Base-by-base conservation (phyloP, 1,139 yeast genomes). In the Zygosaccharomyces sapae region DNA sequence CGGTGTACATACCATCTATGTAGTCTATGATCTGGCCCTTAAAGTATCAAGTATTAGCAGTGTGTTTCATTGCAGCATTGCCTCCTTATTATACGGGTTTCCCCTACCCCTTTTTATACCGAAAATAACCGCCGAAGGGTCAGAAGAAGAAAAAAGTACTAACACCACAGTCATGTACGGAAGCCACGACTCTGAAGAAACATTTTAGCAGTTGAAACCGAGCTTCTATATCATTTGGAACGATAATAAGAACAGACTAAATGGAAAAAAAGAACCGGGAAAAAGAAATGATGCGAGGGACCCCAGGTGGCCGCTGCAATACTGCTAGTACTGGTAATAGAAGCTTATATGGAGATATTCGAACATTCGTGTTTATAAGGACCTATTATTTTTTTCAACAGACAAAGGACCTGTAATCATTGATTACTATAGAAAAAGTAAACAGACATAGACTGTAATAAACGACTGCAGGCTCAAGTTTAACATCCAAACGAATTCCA, bases 211-310 rank as follows among this genome's bases (percentile, higher is more conserved):
- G n/a, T 5, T 27, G n/a, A 9, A 27, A 5, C 12, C 31, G n/a
- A 9, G 31, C 12, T 9, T 9, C 5, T 10, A 27, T 27, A 10
- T 10, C 12, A 5, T 6, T 27, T 16, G 16, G 16, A 16, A 16
- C 16, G 16, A 16, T 16, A 16, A 9, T 27, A 27, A 10, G 31
- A 27, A 27, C 9, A 12, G 31, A 2, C 12, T 6, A 24, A 7
- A 27, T 10, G 12, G 31, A 12, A 10, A 27, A 27, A 27, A 27
- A 27, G 31, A 27, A 27, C 22, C 10, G 12, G 9, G 18, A 10
- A 34, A 40, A 12, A 12, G 20, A 20, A 12, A 19, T 33, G 16
- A 44, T 38, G 43, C 36, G 43, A 29, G 35, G 43, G 10, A 25
- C 39, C 27, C 31, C 25, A 4, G 19, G 40, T 18, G 33, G 31